Evolutionary conservation across 371 early-diverging fungal species (phyloP).

Genomic region (Zychaea mexicana): DNA sequence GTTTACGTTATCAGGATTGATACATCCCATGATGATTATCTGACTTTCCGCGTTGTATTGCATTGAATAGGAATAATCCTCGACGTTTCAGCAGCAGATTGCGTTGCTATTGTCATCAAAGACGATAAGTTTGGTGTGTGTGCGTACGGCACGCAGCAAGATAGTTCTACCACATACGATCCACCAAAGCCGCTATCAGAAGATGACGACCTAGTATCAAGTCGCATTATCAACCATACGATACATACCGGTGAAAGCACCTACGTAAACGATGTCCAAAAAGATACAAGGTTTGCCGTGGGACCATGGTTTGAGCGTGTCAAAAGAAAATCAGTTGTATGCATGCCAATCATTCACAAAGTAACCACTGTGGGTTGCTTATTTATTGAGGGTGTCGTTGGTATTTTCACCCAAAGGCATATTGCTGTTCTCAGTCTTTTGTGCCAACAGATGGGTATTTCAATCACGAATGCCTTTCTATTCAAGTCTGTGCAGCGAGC

Average conservation of each 20-base stretch:
- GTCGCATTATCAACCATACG: constrained; percentile 40
- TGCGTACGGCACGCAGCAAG: constrained; percentile 43
- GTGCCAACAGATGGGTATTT: constrained; percentile 63
- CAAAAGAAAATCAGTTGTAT: constrained; percentile 54
- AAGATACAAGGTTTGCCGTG: constrained; percentile 42
- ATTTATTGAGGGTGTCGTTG: constrained; percentile 56
- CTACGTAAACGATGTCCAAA: constrained; percentile 37
- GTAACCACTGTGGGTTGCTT: constrained; percentile 48
- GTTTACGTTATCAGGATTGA: too few relatives aligned
- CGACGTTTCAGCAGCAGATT: constrained; percentile 47
- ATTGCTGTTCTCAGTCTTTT: constrained; percentile 55
- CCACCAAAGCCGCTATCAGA: constrained; percentile 24
- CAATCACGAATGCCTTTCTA: constrained; percentile 56
- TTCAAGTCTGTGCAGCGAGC: constrained; percentile 50
- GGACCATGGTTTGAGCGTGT: constrained; percentile 23
- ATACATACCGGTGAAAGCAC: constrained; percentile 44
- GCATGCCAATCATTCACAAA: constrained; percentile 59
- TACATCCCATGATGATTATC: too few relatives aligned
- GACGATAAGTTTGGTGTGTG: constrained; percentile 42
- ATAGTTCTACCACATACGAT: constrained; percentile 41
- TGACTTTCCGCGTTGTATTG: too few relatives aligned
- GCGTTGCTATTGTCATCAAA: constrained; percentile 47
- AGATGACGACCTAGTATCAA: constrained; percentile 27
- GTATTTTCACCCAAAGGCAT: constrained; percentile 57
- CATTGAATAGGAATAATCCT: too few relatives aligned